These are phyloP conservation scores for Cyphellophora attinorum DNA, from an alignment of 2,329 filamentous ascomycete genomes.

Conservation along the genomic window DNA sequence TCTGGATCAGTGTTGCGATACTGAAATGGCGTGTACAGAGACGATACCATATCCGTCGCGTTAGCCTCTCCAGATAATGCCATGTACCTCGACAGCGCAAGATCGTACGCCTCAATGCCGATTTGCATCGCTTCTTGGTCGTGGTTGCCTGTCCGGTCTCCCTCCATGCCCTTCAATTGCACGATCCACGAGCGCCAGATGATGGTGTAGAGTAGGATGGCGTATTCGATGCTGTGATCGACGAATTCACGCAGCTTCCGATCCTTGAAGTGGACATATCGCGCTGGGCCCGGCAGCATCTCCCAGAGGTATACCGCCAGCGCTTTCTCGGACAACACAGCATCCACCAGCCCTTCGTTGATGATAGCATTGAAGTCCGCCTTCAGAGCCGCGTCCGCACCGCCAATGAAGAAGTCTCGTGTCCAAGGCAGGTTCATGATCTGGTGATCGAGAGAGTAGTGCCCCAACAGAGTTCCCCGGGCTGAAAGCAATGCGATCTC, in stretches of 20 bases:
- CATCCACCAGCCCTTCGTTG: neutral
- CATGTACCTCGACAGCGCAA: neutral
- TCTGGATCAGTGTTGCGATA: neutral
- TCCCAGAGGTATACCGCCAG: neutral
- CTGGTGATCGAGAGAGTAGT: neutral
- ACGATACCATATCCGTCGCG: neutral
- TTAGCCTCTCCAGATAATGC: neutral
- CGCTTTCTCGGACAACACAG: neutral
- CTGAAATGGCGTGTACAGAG: neutral
- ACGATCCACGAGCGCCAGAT: neutral
- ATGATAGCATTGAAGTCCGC: neutral
- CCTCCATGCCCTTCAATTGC: constrained; percentile 1
- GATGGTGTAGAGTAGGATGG: neutral
- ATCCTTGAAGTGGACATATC: neutral
- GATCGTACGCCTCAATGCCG: neutral
- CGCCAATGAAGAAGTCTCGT: neutral
- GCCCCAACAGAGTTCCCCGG: neutral
- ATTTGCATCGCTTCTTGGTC: neutral
- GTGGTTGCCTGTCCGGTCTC: neutral
- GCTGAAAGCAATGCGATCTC: neutral
- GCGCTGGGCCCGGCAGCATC: neutral
- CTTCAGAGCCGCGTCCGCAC: neutral
- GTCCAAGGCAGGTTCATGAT: neutral
- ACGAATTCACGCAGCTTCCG: constrained; percentile 26
- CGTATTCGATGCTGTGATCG: constrained; percentile 26